Conservation (phyloP, 1,284 basidiomycete genomes). For the Papiliotrema nemorosa region DNA sequence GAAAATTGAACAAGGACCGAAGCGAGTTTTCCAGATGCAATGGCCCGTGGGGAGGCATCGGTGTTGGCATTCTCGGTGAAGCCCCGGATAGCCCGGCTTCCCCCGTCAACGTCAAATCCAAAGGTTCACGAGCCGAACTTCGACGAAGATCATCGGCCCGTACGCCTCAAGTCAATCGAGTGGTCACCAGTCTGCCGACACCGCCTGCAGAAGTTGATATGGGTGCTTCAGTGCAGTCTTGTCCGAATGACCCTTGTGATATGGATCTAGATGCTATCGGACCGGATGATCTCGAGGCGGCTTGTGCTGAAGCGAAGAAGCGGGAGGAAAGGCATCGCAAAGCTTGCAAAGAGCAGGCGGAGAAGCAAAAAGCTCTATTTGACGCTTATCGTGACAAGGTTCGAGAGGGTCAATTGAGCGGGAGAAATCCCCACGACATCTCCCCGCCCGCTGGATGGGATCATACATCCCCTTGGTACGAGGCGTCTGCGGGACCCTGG, state of each 20-base stretch:
- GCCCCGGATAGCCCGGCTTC: not conserved
- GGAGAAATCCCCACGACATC: not conserved
- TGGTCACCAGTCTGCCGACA: not conserved
- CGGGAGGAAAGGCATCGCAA: constrained; percentile 33
- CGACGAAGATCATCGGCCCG: not conserved
- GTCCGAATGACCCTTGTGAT: constrained; percentile 7
- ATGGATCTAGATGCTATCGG: constrained; percentile 33
- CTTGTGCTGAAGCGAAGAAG: constrained; percentile 35
- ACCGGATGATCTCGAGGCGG: constrained; percentile 37
- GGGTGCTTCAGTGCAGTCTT: too few species aligned
- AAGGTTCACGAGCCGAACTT: not conserved
- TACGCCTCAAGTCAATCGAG: constrained; percentile 9
- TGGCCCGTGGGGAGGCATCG: constrained; percentile 39
- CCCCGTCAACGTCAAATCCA: not conserved
- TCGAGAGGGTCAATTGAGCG: constrained; percentile 3
- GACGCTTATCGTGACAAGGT: constrained; percentile 33
- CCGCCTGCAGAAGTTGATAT: constrained; percentile 1
- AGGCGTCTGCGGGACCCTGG: not conserved
- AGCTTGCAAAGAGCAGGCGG: constrained; percentile 28
- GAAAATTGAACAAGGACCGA: constrained; percentile 5
- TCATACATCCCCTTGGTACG: constrained; percentile 19
- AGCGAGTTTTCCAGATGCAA: constrained; percentile 10
- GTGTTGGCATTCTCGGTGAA: constrained; percentile 24
- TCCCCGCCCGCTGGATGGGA: constrained; percentile 2
- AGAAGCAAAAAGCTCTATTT: constrained; percentile 27